Conservation (phyloP, 2,329 filamentous ascomycete genomes). For the Cryoendolithus antarcticus region DNA sequence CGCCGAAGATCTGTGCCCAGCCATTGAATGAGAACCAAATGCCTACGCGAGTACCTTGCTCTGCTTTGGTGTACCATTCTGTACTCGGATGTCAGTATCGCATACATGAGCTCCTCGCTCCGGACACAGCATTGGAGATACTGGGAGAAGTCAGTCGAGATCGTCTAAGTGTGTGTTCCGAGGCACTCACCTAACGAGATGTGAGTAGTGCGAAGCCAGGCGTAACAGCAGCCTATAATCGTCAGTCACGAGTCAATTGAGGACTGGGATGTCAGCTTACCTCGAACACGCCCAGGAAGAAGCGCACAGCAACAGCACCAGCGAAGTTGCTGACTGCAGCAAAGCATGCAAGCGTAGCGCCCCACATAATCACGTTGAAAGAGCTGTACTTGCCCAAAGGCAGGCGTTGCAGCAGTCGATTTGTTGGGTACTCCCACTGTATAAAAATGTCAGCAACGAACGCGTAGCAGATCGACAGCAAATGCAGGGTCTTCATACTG, state of each 20-base stretch:
- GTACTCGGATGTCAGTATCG: no score
- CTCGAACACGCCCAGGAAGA: conserved; percentile 58
- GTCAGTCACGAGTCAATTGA: no score
- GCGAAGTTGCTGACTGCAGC: conserved; percentile 49
- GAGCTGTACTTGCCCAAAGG: conserved; percentile 56
- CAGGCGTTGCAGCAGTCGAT: conserved; percentile 49
- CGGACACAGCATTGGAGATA: no score
- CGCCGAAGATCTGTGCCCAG: conserved; percentile 51
- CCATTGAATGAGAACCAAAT: conserved; percentile 62
- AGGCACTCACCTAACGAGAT: conserved; percentile 23
- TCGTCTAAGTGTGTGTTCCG: no score
- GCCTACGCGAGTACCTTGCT: conserved; percentile 50
- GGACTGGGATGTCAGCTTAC: no score
- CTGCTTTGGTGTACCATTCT: conserved; percentile 59
- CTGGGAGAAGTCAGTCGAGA: no score
- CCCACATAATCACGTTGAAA: conserved; percentile 53
- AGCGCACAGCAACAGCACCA: conserved; percentile 51
- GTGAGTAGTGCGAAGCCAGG: conserved; percentile 58
- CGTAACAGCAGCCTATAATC: conserved; percentile 42
- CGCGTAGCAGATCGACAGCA: no score
- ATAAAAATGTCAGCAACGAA: no score
- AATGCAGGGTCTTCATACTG: conserved; percentile 8
- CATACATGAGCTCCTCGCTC: no score
- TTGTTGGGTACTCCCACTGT: conserved; percentile 53
- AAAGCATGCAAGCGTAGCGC: conserved; percentile 47